phyloP scores from a whole-genome alignment of 805 yeast species.

The Schwanniomyces pseudopolymorphus region DNA sequence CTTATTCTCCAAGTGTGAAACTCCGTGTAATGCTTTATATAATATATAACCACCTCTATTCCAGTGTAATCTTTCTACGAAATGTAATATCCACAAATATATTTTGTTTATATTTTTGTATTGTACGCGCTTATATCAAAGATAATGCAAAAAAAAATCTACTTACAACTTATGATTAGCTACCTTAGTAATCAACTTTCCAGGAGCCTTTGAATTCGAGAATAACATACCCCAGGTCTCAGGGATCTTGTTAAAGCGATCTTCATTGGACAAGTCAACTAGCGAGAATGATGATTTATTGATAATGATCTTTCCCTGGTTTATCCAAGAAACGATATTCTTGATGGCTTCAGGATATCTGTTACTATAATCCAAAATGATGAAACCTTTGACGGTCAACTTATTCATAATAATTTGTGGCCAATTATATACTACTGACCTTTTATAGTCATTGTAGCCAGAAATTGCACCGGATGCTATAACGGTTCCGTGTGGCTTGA shows the following conservation, averaged over 20 bases:
- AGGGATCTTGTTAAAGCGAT: constrained; percentile 45
- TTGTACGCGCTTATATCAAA: neutral
- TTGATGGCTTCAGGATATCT: constrained; percentile 11
- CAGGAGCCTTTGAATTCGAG: constrained; percentile 42
- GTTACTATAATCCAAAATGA: constrained; percentile 15
- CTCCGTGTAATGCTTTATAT: too few species aligned
- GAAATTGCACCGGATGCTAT: constrained; percentile 32
- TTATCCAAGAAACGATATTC: constrained; percentile 11
- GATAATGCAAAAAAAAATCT: neutral
- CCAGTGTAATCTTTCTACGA: neutral
- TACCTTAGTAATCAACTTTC: constrained; percentile 52
- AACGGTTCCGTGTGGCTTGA: constrained; percentile 19
- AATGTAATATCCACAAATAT: neutral
- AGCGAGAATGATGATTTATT: constrained; percentile 13
- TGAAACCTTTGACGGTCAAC: constrained; percentile 20
- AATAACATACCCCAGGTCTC: constrained; percentile 48
- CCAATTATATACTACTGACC: constrained; percentile 20
- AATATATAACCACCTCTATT: neutral
- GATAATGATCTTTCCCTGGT: constrained; percentile 16
- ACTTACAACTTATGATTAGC: constrained; percentile 12
- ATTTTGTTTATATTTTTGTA: neutral
- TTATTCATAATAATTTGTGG: constrained; percentile 16
- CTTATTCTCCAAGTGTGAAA: neutral
- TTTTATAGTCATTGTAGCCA: constrained; percentile 25
- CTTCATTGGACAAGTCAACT: constrained; percentile 10